Evolutionary conservation across 225 moss, liverwort and hornwort genomes (phyloP), one percentile per base, ranked within the genome.

Genomic region (Sphagnum contortum): DNA sequence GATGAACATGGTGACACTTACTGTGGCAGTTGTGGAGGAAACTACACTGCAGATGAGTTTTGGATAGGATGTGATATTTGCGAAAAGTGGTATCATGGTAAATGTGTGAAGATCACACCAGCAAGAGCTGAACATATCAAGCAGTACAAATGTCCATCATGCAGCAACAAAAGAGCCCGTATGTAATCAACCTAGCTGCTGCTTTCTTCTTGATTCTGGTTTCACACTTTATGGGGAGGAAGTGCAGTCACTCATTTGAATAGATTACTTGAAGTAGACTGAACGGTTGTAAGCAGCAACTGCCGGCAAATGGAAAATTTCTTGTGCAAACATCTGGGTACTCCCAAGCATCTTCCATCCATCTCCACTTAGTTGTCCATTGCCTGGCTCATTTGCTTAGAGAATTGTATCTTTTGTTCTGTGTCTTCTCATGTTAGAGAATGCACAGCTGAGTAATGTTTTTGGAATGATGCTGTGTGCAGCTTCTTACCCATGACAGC

Each of bases 121-220:
- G 68, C 68, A 61, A 68, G 60, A 68, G 68, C 68, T 50, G 68
- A 68, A 44, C 68, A 68, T 47, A 68, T 68, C 12, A 68, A 68
- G 60, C 70, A 70, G 57, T 70, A 70, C 70, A 70, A 63, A 49
- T 70, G 70, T 61, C 70, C 70, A 48, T 62, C 70, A 47, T 70
- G 70, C 70, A 70, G 50, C 68, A 68, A 60, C 8, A 68, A 68
- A 68, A 68, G 68, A 45, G 60, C 68, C 4, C 52, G 68, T 68
- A 68, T 45, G 68, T 68, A 53, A 56, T 29, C 57, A 9, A 64
- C 64, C 47, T 12, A 45, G 50, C 63, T 12, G 64, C 10, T 64
- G 48, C 57, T 13, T 50, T 8, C 6, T 59, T n/a, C 44, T 71
- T 9, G n/a, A 29, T 59, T 50, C 8, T 48, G 45, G 55, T 49